Evolutionary conservation across 768 basidiomycete genomes (phyloP).

Genomic region (Leccinellum luteum): DNA sequence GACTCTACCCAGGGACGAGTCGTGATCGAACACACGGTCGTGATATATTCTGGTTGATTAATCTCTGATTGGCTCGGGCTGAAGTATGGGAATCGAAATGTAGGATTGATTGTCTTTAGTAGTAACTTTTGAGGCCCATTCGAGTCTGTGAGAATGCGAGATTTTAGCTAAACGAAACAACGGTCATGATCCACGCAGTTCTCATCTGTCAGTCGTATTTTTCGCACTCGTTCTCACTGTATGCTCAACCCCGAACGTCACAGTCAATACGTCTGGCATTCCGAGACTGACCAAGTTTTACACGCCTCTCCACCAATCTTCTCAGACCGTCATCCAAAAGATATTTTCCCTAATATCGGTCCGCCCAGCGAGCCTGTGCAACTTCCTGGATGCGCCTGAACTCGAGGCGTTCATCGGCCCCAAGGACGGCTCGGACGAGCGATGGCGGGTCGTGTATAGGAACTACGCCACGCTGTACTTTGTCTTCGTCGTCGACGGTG

Average conservation of each 20-base stretch:
- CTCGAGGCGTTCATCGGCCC: slow-evolving; percentile 69
- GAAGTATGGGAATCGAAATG: background rate
- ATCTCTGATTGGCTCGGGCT: too few relatives aligned
- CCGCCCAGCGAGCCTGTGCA: slow-evolving; percentile 83
- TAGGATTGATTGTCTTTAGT: background rate
- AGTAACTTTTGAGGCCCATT: background rate
- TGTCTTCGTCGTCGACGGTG: slow-evolving; percentile 93
- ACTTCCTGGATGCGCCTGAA: slow-evolving; percentile 93
- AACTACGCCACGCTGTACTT: slow-evolving; percentile 97
- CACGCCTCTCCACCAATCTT: slow-evolving; percentile 61
- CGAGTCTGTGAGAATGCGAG: background rate
- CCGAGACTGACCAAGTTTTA: slow-evolving; percentile 88
- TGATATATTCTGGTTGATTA: background rate
- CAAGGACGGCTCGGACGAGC: slow-evolving; percentile 50
- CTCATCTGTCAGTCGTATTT: slow-evolving; percentile 64
- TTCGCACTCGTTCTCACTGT: slow-evolving; percentile 16
- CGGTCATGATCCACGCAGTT: slow-evolving; percentile 79
- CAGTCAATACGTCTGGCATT: slow-evolving; percentile 93
- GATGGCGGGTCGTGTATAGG: slow-evolving; percentile 87
- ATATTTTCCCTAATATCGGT: slow-evolving; percentile 87
- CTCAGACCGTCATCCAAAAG: slow-evolving; percentile 74
- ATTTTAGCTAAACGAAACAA: slow-evolving; percentile 2
- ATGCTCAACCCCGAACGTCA: slow-evolving; percentile 19
- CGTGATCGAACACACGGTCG: slow-evolving; percentile 18
- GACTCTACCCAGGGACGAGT: slow-evolving; percentile 68